Percentiles rank a stretch among this genome's conserved stretches.
Evolutionary conservation across 768 basidiomycete genomes (phyloP).

Genomic region (Hygrocybe punicea): DNA sequence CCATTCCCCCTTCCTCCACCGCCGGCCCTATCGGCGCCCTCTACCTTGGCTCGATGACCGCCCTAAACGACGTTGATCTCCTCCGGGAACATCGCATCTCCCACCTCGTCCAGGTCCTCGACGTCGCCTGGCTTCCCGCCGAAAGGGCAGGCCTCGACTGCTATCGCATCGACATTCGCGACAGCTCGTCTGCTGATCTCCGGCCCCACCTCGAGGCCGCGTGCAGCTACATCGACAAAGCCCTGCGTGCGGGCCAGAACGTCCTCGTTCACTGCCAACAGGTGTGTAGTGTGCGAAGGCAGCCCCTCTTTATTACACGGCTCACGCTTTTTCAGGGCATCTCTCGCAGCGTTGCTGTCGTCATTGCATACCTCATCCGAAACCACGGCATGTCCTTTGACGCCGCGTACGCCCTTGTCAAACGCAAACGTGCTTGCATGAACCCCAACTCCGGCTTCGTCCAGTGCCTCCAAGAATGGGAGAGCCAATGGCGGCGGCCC

Average conservation of each 20-base stretch:
- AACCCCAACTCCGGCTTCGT: conserved; percentile 81
- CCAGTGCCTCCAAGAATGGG: conserved; percentile 56
- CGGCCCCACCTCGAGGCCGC: conserved; percentile 65
- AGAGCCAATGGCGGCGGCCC: conserved; percentile 25
- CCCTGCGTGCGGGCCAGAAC: conserved; percentile 56
- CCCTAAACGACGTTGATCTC: conserved; percentile 52
- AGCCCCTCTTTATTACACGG: conserved; percentile 11
- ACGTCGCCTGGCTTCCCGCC: conserved; percentile 59
- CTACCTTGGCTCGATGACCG: conserved; percentile 66
- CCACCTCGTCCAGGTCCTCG: conserved; percentile 65
- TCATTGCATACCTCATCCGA: conserved; percentile 79
- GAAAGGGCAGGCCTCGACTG: conserved; percentile 50
- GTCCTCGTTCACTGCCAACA: conserved; percentile 82
- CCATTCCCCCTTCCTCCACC: conserved; percentile 26
- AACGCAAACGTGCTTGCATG: conserved; percentile 64
- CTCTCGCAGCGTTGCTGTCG: conserved; percentile 71
- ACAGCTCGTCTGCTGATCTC: conserved; percentile 58
- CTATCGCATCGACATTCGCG: conserved; percentile 66
- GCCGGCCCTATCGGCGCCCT: conserved; percentile 43
- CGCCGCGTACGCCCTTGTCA: conserved; percentile 55
- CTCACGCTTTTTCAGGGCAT: conserved; percentile 51
- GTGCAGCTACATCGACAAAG: conserved; percentile 62
- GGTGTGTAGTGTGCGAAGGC: conserved; percentile 40
- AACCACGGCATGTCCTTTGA: conserved; percentile 72
- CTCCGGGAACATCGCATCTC: conserved; percentile 50